These are phyloP conservation scores for Heritiera littoralis DNA, from an alignment of 345 rosid genomes.

Conservation along the genomic window DNA sequence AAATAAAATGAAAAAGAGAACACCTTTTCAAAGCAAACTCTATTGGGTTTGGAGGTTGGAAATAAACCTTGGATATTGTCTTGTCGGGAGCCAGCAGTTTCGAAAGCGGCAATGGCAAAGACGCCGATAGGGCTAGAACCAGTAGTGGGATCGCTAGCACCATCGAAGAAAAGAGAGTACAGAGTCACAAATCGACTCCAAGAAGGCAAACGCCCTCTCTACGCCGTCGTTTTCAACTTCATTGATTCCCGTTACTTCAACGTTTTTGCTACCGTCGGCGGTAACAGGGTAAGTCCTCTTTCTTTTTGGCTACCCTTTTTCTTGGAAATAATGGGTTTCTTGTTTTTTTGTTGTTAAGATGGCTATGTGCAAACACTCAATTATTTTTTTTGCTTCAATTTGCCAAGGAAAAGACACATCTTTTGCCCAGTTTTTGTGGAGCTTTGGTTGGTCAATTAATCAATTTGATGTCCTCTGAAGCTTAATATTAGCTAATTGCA, in stretches of 20 bases:
- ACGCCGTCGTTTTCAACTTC: slow-evolving; percentile 94
- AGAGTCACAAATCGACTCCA: slow-evolving; percentile 82
- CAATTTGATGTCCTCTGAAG: neutral
- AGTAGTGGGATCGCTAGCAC: slow-evolving; percentile 70
- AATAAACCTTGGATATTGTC: neutral
- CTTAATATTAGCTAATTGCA: neutral
- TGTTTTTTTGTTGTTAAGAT: neutral
- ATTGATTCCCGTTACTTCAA: slow-evolving; percentile 88
- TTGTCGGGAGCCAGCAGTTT: slow-evolving; percentile 1
- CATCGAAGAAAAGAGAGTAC: slow-evolving; percentile 77
- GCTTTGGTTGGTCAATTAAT: neutral
- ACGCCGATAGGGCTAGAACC: slow-evolving; percentile 75
- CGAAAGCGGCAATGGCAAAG: slow-evolving; percentile 57
- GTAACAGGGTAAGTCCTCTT: slow-evolving; percentile 60
- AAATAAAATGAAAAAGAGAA: neutral
- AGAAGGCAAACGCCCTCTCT: slow-evolving; percentile 91
- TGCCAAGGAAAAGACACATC: neutral
- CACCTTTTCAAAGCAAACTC: neutral
- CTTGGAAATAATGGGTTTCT: neutral
- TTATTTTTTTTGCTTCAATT: neutral
- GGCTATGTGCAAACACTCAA: neutral
- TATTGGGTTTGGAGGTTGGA: neutral
- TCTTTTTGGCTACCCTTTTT: slow-evolving; percentile 2
- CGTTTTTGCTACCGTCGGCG: slow-evolving; percentile 93
- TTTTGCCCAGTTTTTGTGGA: neutral